Percentiles rank a stretch among this genome's conserved stretches.
Conservation (phyloP, 371 early-diverging fungal genomes). For the Basidiobolus meristosporus region DNA sequence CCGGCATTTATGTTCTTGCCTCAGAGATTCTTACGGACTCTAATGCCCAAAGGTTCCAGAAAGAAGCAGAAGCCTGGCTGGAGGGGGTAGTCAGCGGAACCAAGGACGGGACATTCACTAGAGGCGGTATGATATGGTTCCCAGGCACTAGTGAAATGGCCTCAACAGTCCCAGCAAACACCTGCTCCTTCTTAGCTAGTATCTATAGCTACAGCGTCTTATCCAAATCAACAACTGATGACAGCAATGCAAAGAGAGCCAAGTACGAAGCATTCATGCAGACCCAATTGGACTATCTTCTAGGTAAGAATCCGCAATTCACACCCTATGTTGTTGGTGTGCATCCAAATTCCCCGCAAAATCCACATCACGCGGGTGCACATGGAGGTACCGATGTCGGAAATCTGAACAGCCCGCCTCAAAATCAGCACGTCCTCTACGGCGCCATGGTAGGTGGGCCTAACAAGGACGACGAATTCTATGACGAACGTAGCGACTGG, state of each 20-base stretch:
- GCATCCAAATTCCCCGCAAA: constrained; percentile 31
- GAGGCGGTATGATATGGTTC: constrained; percentile 30
- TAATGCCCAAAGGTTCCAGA: constrained; percentile 7
- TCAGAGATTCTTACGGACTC: constrained; percentile 10
- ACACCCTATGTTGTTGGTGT: constrained; percentile 40
- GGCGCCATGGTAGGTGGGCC: constrained; percentile 45
- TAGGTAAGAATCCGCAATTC: constrained; percentile 30
- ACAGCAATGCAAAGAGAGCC: constrained; percentile 5
- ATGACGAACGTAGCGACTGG: constrained; percentile 23
- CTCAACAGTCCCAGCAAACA: constrained; percentile 20
- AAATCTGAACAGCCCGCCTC: constrained; percentile 16
- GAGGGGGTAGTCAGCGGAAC: constrained; percentile 7
- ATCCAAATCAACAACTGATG: not conserved
- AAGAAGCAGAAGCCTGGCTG: constrained; percentile 11
- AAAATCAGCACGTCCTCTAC: constrained; percentile 17
- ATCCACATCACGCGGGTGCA: constrained; percentile 41
- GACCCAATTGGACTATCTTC: constrained; percentile 24
- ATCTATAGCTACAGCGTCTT: constrained; percentile 2
- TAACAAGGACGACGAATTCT: constrained; percentile 22
- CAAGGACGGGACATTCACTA: constrained; percentile 18
- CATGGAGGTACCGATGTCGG: constrained; percentile 24
- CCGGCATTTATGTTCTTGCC: constrained; percentile 24
- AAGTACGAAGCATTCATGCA: constrained; percentile 20
- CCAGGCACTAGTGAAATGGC: constrained; percentile 20
- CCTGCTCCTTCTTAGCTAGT: constrained; percentile 8